A percentile compares a stretch with the other conserved stretches of the same genome.
Conservation (phyloP, 2,329 filamentous ascomycete species). For the Fusarium dimerum region DNA sequence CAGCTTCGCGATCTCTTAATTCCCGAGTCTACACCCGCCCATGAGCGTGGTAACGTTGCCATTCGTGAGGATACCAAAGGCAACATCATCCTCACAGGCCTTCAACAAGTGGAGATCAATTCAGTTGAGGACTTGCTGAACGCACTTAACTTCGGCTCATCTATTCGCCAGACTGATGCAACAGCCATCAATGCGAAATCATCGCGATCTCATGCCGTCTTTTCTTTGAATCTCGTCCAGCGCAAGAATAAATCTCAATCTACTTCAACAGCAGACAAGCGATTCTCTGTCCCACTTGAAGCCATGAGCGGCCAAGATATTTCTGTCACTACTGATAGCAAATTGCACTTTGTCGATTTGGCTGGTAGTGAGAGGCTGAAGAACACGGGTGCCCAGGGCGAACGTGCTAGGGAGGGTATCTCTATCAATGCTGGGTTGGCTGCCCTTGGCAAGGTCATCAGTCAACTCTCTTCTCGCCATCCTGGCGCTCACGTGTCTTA, state of each 20-base stretch:
- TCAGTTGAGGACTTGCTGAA: constrained; percentile 89
- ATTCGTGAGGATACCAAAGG: constrained; percentile 95
- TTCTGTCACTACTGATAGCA: constrained; percentile 89
- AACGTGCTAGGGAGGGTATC: constrained; percentile 92
- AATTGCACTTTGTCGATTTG: constrained; percentile 96
- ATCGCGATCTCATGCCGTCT: constrained; percentile 95
- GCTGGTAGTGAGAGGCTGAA: constrained; percentile 96
- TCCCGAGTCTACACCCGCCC: constrained; percentile 67
- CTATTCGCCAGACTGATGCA: constrained; percentile 93
- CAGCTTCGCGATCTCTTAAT: constrained; percentile 87
- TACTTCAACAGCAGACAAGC: constrained; percentile 70
- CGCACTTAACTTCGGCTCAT: constrained; percentile 88
- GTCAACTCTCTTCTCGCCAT: constrained; percentile 89
- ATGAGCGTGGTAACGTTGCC: constrained; percentile 77
- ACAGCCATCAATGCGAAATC: constrained; percentile 98
- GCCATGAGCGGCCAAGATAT: constrained; percentile 67
- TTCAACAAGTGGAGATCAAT: constrained; percentile 85
- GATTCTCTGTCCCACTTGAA: constrained; percentile 83
- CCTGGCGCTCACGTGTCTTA: constrained; percentile 92
- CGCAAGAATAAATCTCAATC: constrained; percentile 64
- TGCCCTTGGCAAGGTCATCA: constrained; percentile 95
- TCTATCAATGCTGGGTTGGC: constrained; percentile 97
- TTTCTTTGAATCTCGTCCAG: constrained; percentile 91
- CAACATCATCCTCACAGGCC: constrained; percentile 88
- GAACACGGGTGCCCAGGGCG: constrained; percentile 93